phyloP scores from a whole-genome alignment of 2,329 filamentous ascomycete genomes.

The Beauveria varroae region DNA sequence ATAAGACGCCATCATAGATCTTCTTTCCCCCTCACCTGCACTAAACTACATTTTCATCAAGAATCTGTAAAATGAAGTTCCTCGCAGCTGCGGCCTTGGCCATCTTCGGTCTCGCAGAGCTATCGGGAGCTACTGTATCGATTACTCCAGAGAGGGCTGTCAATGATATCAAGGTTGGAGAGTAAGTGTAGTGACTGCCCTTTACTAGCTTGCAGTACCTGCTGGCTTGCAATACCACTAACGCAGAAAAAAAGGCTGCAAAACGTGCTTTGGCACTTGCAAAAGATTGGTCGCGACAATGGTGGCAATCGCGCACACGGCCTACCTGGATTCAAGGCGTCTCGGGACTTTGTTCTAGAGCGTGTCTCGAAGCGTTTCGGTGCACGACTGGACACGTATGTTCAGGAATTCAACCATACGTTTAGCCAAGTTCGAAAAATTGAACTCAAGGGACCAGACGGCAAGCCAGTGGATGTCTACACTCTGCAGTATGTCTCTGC shows the following conservation, averaged over 20 bases:
- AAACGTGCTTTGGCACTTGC: slow-evolving; percentile 44
- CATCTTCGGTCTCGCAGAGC: not conserved
- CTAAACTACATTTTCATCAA: not conserved
- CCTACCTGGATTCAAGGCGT: slow-evolving; percentile 50
- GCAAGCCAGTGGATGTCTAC: slow-evolving; percentile 30
- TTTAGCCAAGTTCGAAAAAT: slow-evolving; percentile 37
- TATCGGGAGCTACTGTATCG: not conserved
- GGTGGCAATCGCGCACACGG: slow-evolving; percentile 55
- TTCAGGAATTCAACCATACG: slow-evolving; percentile 40
- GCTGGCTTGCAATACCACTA: not conserved
- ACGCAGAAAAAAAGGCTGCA: slow-evolving; percentile 33
- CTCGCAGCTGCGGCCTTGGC: not conserved
- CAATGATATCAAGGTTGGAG: slow-evolving; percentile 27
- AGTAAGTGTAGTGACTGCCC: slow-evolving; percentile 16
- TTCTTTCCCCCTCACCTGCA: not conserved
- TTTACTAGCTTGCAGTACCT: not conserved
- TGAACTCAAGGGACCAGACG: slow-evolving; percentile 30
- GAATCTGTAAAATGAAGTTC: not conserved
- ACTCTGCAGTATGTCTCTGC: slow-evolving; percentile 39
- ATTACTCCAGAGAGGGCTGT: slow-evolving; percentile 27
- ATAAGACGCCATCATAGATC: not conserved
- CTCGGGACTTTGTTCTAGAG: slow-evolving; percentile 48
- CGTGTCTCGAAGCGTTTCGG: slow-evolving; percentile 31
- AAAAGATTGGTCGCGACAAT: slow-evolving; percentile 46
- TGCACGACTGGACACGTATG: slow-evolving; percentile 34